Evolutionary conservation across 768 basidiomycete genomes (phyloP).

Genomic region (Boletus coccyginus): DNA sequence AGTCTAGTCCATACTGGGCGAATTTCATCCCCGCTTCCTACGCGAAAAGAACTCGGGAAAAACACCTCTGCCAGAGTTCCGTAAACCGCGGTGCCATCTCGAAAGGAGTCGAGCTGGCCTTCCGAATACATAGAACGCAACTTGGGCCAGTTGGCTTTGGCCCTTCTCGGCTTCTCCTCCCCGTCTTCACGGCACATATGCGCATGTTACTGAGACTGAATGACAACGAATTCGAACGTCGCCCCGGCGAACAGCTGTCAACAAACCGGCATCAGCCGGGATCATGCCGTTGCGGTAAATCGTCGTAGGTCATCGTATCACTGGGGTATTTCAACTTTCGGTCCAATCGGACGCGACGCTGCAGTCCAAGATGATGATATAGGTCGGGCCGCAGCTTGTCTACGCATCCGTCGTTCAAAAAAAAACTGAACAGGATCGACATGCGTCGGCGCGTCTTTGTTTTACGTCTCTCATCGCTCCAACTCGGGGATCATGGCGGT

Average conservation of each 20-base stretch:
- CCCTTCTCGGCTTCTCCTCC: not conserved
- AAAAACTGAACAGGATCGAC: not conserved
- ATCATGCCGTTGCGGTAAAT: not conserved
- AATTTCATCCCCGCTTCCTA: not conserved
- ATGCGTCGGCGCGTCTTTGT: slow-evolving; percentile 22
- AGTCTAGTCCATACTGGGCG: slow-evolving; percentile 18
- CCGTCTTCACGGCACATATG: slow-evolving; percentile 4
- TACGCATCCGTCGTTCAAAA: not conserved
- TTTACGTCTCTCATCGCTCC: slow-evolving; percentile 18
- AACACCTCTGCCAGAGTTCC: slow-evolving; percentile 5
- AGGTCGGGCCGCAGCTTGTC: not conserved
- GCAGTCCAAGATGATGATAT: not conserved
- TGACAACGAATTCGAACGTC: not conserved
- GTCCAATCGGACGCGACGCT: not conserved
- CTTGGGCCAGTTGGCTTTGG: not conserved
- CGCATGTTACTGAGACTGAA: not conserved
- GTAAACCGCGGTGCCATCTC: slow-evolving; percentile 12
- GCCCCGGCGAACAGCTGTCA: slow-evolving; percentile 2
- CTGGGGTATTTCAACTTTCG: not conserved
- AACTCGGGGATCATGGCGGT: not conserved
- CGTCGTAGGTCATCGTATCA: not conserved
- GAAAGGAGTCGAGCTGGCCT: not conserved
- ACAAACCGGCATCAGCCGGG: not conserved
- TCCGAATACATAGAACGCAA: slow-evolving; percentile 4
- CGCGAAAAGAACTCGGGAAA: slow-evolving; percentile 12